Evolutionary conservation across 768 basidiomycete species (phyloP), one percentile per base, ranked within the genome.

Genomic region (Dioszegia hungarica): DNA sequence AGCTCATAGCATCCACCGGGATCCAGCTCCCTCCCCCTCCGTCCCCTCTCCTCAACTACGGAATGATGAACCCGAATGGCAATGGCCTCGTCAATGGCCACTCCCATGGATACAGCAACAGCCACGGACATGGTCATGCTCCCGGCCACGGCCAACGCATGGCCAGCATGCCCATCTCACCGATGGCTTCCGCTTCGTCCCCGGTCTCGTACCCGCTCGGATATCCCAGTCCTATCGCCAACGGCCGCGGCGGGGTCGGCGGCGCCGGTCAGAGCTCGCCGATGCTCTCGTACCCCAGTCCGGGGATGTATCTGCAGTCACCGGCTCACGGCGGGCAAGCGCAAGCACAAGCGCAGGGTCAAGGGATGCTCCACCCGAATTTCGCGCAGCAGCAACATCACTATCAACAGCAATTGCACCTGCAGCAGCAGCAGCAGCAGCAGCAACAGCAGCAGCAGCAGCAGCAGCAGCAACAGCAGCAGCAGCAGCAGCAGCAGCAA

Each of bases 281-380:
- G 1, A 49, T 49, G 36, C 19, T 51, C 10, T 5, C 34, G 17
- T 51, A 51, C 25, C 49, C 49, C 14, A 38, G 36, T 33, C 49
- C 49, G 15, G 24, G 41, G n/a, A n/a, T n/a, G n/a, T n/a, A n/a
- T n/a, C 6, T 20, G 22, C 43, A 22, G 19, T n/a, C n/a, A n/a
- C n/a, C n/a, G n/a, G n/a, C n/a, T n/a, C n/a, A n/a, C 43, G 5
- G 4, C 19, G 47, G 47, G 34, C 31, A 34, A 6, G 11, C 19
- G 29, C 47, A 8, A 29, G 25, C 29, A 10, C 6, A 29, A 6
- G 27, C 29, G 11, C 25, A 48, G 22, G 11, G 27, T 4, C 49
- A 50, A 29, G 52, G 52, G 27, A 54, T 54, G 52, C 28, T 54
- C 33, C 52, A 54, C 40, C 52, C 52, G 19, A 44, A 33, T 43